A percentile compares a stretch with the other conserved stretches of the same genome.
Conservation (phyloP, 2,329 filamentous ascomycete species). For the Trichoderma gracile region DNA sequence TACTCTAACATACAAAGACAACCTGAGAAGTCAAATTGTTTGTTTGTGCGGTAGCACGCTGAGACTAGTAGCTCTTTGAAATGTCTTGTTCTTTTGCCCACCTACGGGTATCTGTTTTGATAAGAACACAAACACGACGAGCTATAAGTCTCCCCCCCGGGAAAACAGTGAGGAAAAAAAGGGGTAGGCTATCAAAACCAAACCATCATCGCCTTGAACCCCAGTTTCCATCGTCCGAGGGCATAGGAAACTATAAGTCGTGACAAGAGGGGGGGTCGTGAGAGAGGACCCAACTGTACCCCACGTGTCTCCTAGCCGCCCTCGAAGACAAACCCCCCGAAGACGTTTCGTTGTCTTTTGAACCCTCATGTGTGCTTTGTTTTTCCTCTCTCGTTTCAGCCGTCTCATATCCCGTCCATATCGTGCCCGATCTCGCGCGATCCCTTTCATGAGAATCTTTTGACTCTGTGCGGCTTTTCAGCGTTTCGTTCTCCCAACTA, state of each 20-base stretch:
- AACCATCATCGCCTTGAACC: neutral
- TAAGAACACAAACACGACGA: constrained; percentile 10
- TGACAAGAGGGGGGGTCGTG: too few species aligned
- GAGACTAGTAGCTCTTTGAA: constrained; percentile 20
- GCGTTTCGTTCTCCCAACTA: neutral
- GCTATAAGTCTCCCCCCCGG: neutral
- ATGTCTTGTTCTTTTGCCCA: neutral
- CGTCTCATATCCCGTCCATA: constrained; percentile 6
- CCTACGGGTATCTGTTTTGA: constrained; percentile 33
- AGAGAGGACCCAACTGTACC: too few species aligned
- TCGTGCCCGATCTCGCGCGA: neutral
- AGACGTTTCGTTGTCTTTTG: neutral
- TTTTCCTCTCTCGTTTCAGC: constrained; percentile 4
- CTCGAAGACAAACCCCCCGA: neutral
- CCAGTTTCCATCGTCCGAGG: too few species aligned
- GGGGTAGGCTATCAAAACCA: neutral
- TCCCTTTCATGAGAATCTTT: neutral
- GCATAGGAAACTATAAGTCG: too few species aligned
- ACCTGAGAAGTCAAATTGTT: neutral
- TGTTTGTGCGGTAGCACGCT: constrained; percentile 6
- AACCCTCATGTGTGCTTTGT: neutral
- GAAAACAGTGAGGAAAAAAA: neutral
- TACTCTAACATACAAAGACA: neutral
- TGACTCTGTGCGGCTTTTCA: neutral
- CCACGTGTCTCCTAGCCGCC: too few species aligned